Evolutionary conservation across 371 early-diverging fungal species (phyloP).

Genomic region (Apophysomyces sp.): DNA sequence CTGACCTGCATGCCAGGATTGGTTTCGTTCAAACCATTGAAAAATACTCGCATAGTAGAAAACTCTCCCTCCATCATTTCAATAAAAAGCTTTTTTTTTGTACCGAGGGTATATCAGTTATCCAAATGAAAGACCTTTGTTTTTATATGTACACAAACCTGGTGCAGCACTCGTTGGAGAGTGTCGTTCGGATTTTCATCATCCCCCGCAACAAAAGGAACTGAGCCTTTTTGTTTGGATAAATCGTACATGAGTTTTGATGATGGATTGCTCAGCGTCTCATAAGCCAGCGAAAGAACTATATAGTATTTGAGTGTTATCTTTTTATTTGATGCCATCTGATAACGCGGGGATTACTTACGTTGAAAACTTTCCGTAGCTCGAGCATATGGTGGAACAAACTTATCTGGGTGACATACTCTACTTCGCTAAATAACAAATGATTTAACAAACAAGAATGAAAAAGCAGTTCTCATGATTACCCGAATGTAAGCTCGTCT

Average conservation of each 20-base stretch:
- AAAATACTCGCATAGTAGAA: constrained; percentile 54
- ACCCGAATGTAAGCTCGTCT: constrained; percentile 47
- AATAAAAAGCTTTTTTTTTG: constrained; percentile 42
- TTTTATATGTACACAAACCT: constrained; percentile 29
- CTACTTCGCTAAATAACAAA: constrained; percentile 29
- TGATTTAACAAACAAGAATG: neutral
- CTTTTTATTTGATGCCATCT: neutral
- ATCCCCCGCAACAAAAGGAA: constrained; percentile 3
- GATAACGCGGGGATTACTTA: constrained; percentile 2
- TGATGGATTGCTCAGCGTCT: constrained; percentile 61
- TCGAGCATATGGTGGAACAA: constrained; percentile 26
- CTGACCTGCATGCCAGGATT: constrained; percentile 59
- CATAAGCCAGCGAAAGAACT: constrained; percentile 63
- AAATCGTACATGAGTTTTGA: constrained; percentile 57
- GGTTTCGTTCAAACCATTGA: constrained; percentile 50
- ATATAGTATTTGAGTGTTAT: neutral
- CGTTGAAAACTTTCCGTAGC: constrained; percentile 44
- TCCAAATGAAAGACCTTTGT: neutral
- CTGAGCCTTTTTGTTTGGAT: constrained; percentile 36
- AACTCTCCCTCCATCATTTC: constrained; percentile 73
- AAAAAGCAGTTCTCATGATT: constrained; percentile 2
- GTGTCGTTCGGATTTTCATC: constrained; percentile 33
- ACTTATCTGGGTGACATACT: constrained; percentile 50
- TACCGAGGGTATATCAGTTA: no score
- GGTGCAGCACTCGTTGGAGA: constrained; percentile 56